Evolutionary conservation across 805 yeast genomes (phyloP), one percentile per base, ranked within the genome.

Genomic region (Saccharomycopsis schoenii): DNA sequence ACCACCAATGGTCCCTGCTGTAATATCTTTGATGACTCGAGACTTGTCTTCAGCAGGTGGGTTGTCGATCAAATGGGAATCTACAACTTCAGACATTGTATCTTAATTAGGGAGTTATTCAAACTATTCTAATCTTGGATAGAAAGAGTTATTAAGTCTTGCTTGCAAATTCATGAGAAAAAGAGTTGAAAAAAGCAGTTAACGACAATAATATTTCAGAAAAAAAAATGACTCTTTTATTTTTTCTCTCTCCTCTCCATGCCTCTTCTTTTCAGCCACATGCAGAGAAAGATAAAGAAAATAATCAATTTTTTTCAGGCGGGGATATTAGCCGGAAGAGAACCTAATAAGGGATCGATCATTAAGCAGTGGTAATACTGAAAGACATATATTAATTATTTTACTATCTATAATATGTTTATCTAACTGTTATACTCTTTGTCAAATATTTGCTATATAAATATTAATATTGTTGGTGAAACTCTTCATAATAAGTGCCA

Each of bases 1-100:
- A 59, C 99, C 99, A 61, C 98, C 98, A 67, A 86, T 80, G 17
- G 97, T 93, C 21, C 99, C 99, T 4, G 96, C 96, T 60, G 88
- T 74, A 57, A 91, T 80, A 71, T 92, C 97, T 68, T 90, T 90
- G 39, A 79, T 65, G 11, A 89, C 89, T 52, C 83, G 70, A 12
- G 42, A 25, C 14, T 41, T 55, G 40, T 63, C 66, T 10, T 55
- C 41, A 15, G 61, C 57, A 15, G 59, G 58, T 57, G 60, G 52
- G 17, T 29, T 58, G 25, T 63, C 64, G 15, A 60, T 60, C 15
- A 60, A 40, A 42, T 60, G 62, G 2, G 62, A 11, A 40, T 56
- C 59, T 25, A 47, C 19, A 19, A 41, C 15, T 25, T 60, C 62
- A 21, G 62, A 36, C 62, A 60, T 60, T 15, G 15, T 57, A 39